Percentiles rank a stretch among this genome's conserved stretches.
These are phyloP conservation scores for Hericium erinaceus DNA, from an alignment of 768 basidiomycete genomes.

Conservation along the genomic window DNA sequence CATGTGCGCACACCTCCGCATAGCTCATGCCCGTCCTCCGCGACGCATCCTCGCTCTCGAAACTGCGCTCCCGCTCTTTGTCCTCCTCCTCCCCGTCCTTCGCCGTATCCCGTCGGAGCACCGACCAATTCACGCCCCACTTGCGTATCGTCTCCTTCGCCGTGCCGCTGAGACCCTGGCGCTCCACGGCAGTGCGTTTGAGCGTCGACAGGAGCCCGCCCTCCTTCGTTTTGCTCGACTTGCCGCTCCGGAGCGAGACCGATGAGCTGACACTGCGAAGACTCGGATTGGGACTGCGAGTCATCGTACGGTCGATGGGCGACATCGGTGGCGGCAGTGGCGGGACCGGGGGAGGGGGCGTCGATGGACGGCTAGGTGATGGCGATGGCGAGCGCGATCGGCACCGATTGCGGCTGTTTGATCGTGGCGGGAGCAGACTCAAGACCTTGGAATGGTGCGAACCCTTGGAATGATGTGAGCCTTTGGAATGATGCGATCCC, in stretches of 20 bases:
- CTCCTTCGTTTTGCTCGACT: background rate
- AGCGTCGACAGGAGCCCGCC: constrained; percentile 56
- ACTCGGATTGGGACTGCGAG: background rate
- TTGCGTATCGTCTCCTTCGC: constrained; percentile 88
- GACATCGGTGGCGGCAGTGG: constrained; percentile 1
- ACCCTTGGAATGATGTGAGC: background rate
- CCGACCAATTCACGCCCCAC: constrained; percentile 81
- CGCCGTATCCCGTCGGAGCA: constrained; percentile 42
- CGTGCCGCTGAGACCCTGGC: constrained; percentile 75
- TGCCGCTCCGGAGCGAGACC: background rate
- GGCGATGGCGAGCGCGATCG: constrained; percentile 5
- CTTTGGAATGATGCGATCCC: background rate
- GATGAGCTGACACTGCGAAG: background rate
- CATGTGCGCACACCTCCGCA: constrained; percentile 70
- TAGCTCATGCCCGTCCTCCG: constrained; percentile 46
- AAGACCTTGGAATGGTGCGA: constrained; percentile 1
- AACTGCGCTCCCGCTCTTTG: constrained; percentile 8
- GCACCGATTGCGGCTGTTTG: background rate
- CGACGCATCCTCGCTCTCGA: constrained; percentile 25
- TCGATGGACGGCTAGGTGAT: constrained; percentile 4
- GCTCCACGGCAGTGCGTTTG: constrained; percentile 70
- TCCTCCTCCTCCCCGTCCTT: constrained; percentile 2
- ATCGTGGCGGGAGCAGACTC: constrained; percentile 8
- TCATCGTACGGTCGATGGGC: constrained; percentile 4
- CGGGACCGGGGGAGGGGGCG: background rate